Evolutionary conservation across 352 stramenopile genomes (phyloP), one percentile per base, ranked within the genome.

Genomic region (Globisporangium lucens): DNA sequence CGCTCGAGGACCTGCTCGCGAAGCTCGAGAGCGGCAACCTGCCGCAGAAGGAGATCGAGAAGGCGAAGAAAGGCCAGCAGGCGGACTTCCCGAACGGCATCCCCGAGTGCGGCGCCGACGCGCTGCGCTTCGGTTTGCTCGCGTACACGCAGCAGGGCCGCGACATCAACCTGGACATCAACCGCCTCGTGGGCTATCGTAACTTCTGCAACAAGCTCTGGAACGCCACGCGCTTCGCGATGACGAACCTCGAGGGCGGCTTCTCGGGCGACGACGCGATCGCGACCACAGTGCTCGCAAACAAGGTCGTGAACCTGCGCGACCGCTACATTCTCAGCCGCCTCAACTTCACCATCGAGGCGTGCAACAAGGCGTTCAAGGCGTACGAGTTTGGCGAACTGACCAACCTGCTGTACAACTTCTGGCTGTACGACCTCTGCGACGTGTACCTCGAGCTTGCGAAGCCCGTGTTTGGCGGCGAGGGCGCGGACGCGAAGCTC

Each of bases 181-280:
- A 99, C 64, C 91, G 97, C 66, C 88, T 99, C 22, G 97, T 99
- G 52, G 96, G 95, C 33, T 99, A 99, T 80, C 91, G 98, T 64
- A 98, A 99, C 78, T 99, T 99, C 77, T 99, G 98, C 73, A 99
- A 99, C 89, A 99, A 99, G 80, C 86, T 99, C 30, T 99, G 98
- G 98, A 99, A 99, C 77, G 98, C 97, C 7, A 98, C 97, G 60
- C 93, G 95, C 56, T 99, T 99, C 77, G 97, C 97, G 53, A 91
- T 99, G 69, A 95, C 95, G 41, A 98, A 99, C 82, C 81, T 99
- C 15, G 97, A 96, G 43, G 80, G 77, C 38, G 84, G 74, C 17
- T 89, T 91, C 47, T 74, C 66, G 8, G 81, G 75, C 59, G 76
- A 85, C 10, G 82, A 89, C 52, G 72, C 77, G 61, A 73, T 89